Conservation (phyloP, 176 grass and related monocot species). For the bread wheat (Triticum aestivum) region DNA sequence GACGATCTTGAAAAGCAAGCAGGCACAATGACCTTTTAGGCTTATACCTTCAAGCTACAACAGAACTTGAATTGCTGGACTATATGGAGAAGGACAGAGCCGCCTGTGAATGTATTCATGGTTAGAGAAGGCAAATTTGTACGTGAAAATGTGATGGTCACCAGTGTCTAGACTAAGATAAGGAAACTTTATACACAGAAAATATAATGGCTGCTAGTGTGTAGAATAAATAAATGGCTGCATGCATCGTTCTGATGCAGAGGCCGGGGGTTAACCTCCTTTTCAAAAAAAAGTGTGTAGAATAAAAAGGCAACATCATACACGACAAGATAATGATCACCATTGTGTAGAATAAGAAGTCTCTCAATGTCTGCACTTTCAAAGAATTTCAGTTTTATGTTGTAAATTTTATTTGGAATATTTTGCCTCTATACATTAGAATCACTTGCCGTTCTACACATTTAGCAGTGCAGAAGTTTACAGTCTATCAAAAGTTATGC, state of each 20-base stretch:
- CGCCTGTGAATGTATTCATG: conserved; percentile 45
- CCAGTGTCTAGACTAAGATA: not conserved
- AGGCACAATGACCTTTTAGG: not conserved
- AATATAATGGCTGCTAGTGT: not conserved
- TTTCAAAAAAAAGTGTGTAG: not conserved
- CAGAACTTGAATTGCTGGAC: not conserved
- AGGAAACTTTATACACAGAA: not conserved
- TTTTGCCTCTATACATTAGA: not conserved
- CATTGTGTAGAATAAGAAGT: not conserved
- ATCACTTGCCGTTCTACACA: conserved; percentile 14
- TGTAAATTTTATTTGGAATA: not conserved
- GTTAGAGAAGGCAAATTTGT: conserved; percentile 19
- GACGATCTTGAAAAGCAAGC: not conserved
- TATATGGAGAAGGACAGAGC: conserved; percentile 82
- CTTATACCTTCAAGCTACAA: not conserved
- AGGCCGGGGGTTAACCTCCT: no score
- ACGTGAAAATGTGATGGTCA: not conserved
- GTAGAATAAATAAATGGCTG: not conserved
- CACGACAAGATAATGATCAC: not conserved
- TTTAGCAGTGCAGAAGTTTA: conserved; percentile 1
- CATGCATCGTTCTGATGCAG: no score
- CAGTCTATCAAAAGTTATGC: not conserved
- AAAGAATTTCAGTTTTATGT: not conserved
- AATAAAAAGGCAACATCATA: not conserved
- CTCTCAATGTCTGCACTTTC: not conserved